Evolutionary conservation across 2,329 filamentous ascomycete genomes (phyloP).

Genomic region (Zelopaecilomyces penicillatus): DNA sequence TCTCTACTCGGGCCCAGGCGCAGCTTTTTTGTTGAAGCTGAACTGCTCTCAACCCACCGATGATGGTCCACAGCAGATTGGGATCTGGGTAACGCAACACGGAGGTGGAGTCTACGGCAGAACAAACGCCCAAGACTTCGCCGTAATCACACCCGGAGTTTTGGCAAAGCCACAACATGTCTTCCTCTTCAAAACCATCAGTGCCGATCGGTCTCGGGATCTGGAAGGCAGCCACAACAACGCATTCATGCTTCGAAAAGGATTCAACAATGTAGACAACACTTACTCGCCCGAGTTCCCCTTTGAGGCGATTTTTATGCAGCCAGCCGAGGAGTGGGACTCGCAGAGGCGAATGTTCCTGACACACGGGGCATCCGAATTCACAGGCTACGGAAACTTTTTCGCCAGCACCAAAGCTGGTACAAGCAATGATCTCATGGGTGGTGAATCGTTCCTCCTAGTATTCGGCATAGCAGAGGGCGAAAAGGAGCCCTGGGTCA

Average conservation of each 20-base stretch:
- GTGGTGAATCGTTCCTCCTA: slow-evolving; percentile 2
- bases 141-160: not conserved
- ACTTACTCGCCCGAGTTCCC: slow-evolving; percentile 2
- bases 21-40: slow-evolving; percentile 2
- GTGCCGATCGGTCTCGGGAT: not conserved
- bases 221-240: slow-evolving; percentile 6
- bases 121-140: slow-evolving; percentile 1
- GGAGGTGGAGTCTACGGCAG: slow-evolving; percentile 6
- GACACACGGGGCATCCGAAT: slow-evolving; percentile 4
- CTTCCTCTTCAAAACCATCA: slow-evolving; percentile 4
- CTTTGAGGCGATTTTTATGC: not conserved
- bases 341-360: slow-evolving; percentile 5
- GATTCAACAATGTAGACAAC: slow-evolving; percentile 2
- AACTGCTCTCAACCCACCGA: slow-evolving; percentile 1
- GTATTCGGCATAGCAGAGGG: not conserved
- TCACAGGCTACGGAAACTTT: slow-evolving; percentile 2
- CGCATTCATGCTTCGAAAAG: slow-evolving; percentile 5
- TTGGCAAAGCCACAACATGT: not conserved
- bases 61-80: slow-evolving; percentile 1
- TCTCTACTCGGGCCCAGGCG: not conserved
- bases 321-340: slow-evolving; percentile 6
- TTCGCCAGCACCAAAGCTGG: not conserved
- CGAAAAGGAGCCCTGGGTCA: slow-evolving; percentile 1
- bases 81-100: slow-evolving; percentile 6
- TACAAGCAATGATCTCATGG: not conserved